phyloP scores from a whole-genome alignment of 2,329 filamentous ascomycete species.

The Fusarium sulawesiense region DNA sequence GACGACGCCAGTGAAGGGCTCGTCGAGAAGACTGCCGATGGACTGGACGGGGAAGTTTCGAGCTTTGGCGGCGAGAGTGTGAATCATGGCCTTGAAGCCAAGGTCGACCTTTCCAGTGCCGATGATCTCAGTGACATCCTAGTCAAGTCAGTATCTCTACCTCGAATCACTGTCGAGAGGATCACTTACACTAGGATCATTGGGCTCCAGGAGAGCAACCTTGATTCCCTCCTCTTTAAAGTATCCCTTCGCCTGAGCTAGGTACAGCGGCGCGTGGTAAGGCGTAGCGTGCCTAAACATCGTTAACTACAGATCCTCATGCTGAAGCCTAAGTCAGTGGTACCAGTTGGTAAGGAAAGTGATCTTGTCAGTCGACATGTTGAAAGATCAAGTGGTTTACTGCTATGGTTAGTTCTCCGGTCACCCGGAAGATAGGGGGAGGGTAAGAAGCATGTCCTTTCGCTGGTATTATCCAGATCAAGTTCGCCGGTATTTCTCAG shows the following conservation, averaged over 20 bases:
- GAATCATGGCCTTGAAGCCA: conserved; percentile 87
- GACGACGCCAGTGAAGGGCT: conserved; percentile 82
- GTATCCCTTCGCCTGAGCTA: conserved; percentile 80
- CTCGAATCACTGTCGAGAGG: fast-evolving
- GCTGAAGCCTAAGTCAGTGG: conserved; percentile 1
- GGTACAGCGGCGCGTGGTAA: conserved; percentile 82
- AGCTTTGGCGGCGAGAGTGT: conserved; percentile 81
- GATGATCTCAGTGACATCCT: conserved; percentile 86
- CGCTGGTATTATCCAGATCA: conserved; percentile 90
- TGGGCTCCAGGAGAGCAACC: conserved; percentile 81
- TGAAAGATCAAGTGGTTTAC: conserved; percentile 58
- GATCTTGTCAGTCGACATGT: conserved; percentile 85
- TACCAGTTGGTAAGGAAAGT: conserved; percentile 88
- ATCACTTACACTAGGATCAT: conserved; percentile 74
- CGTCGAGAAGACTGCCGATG: conserved; percentile 79
- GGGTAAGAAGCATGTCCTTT: conserved; percentile 82
- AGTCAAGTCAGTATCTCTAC: background rate
- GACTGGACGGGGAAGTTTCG: conserved; percentile 78
- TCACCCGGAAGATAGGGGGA: conserved; percentile 41
- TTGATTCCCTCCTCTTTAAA: conserved; percentile 82
- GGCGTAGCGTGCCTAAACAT: conserved; percentile 78
- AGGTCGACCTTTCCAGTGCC: conserved; percentile 80
- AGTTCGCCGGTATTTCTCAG: conserved; percentile 87
- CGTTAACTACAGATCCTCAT: conserved; percentile 44
- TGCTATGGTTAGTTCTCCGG: conserved; percentile 61